Evolutionary conservation across 1,284 basidiomycete genomes (phyloP).

Genomic region (Trichosporon ovoides): DNA sequence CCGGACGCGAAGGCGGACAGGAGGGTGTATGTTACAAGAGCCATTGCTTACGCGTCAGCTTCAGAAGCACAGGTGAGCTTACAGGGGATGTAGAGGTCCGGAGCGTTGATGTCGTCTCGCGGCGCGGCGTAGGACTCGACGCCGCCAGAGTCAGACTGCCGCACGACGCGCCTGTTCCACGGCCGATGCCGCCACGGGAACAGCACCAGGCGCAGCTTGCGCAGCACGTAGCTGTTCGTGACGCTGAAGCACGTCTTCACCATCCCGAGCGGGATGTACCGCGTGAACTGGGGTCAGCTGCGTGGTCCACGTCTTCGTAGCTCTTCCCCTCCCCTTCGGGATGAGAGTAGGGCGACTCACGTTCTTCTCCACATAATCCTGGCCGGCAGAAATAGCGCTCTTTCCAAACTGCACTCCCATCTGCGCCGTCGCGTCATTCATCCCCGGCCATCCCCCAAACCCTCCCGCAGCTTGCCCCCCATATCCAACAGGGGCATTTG

Average conservation of each 20-base stretch:
- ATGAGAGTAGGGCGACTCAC: no score
- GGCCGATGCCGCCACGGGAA: constrained; percentile 93
- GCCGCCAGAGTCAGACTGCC: constrained; percentile 52
- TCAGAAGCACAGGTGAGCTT: constrained; percentile 42
- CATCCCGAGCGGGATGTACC: constrained; percentile 64
- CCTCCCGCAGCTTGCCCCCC: constrained; percentile 10
- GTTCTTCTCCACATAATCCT: constrained; percentile 93
- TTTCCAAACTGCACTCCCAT: constrained; percentile 94
- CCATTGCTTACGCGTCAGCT: constrained; percentile 66
- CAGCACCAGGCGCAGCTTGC: constrained; percentile 81
- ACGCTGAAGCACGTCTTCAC: constrained; percentile 96
- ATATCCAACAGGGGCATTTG: constrained; percentile 18
- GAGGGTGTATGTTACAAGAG: constrained; percentile 91
- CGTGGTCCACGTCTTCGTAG: no score
- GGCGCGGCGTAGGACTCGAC: constrained; percentile 77
- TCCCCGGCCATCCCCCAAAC: constrained; percentile 40
- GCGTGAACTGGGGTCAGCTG: constrained; percentile 59
- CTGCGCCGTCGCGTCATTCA: constrained; percentile 91
- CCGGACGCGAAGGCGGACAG: constrained; percentile 80
- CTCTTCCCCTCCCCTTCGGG: no score
- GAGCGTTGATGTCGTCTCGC: constrained; percentile 89
- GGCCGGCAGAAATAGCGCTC: constrained; percentile 85
- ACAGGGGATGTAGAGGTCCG: constrained; percentile 96
- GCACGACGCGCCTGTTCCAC: constrained; percentile 63
- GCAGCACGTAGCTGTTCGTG: constrained; percentile 90